A percentile compares a stretch with the other conserved stretches of the same genome.
Conservation (phyloP, 139 green algal species). For the Chlorella vulgaris region DNA sequence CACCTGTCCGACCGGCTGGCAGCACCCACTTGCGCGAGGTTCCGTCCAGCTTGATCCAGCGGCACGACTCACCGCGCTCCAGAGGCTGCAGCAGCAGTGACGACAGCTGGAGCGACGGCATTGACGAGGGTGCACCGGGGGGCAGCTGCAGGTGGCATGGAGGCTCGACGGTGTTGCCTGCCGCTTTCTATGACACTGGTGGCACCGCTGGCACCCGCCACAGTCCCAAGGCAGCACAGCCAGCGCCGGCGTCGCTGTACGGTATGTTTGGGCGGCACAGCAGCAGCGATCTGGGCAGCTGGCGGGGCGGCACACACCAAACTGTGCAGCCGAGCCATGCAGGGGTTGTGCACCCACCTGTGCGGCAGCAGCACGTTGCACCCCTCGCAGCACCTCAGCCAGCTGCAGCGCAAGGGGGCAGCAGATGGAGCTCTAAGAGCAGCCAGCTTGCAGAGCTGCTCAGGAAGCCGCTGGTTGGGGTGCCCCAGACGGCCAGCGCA, state of each 20-base stretch:
- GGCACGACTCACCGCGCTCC: not conserved
- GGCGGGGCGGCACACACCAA: not conserved
- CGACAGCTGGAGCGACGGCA: not conserved
- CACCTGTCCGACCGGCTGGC: no score
- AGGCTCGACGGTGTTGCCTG: not conserved
- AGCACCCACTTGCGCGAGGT: not conserved
- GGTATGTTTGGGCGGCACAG: constrained; percentile 4
- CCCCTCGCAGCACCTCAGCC: not conserved
- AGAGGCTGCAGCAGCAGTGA: no score
- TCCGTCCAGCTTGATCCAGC: not conserved
- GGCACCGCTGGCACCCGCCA: no score
- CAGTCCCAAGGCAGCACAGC: not conserved
- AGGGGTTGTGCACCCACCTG: not conserved
- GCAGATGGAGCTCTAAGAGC: not conserved
- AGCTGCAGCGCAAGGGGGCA: not conserved
- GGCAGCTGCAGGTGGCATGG: not conserved
- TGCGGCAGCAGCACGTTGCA: not conserved
- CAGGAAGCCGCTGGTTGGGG: not conserved
- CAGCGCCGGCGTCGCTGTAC: not conserved
- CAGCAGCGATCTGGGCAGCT: not conserved
- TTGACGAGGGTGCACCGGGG: not conserved
- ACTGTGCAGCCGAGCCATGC: not conserved
- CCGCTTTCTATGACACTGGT: constrained; percentile 7
- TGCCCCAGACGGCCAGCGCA: not conserved
- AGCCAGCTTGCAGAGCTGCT: constrained; percentile 6